Conservation (phyloP, 2,329 filamentous ascomycete species). For the Pleomassaria siparia region DNA sequence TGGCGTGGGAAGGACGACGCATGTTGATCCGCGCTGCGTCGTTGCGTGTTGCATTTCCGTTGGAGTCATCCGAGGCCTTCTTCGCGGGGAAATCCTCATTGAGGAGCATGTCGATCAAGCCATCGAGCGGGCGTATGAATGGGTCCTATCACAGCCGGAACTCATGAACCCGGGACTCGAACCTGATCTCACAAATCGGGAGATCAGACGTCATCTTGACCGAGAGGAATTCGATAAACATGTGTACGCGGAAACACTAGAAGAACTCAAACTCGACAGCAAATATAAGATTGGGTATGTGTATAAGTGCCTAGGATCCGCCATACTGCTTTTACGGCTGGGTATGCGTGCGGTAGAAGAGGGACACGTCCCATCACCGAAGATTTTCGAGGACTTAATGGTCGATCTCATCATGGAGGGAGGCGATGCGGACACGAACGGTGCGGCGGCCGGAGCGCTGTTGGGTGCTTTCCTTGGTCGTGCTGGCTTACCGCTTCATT, state of each 20-base stretch:
- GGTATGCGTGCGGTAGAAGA: conserved; percentile 41
- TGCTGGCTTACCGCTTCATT: conserved; percentile 50
- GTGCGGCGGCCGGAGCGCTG: conserved; percentile 55
- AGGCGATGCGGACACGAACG: conserved; percentile 59
- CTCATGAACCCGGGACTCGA: conserved; percentile 26
- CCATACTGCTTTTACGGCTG: conserved; percentile 48
- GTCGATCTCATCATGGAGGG: conserved; percentile 54
- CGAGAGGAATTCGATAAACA: conserved; percentile 47
- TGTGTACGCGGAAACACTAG: conserved; percentile 40
- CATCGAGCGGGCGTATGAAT: conserved; percentile 45
- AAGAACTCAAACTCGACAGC: conserved; percentile 50
- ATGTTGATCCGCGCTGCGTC: conserved; percentile 56
- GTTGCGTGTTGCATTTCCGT: conserved; percentile 53
- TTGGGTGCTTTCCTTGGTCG: conserved; percentile 54
- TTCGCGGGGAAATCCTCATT: conserved; percentile 47
- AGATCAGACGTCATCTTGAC: conserved; percentile 37
- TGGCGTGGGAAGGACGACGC: conserved; percentile 49
- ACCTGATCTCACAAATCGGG: conserved; percentile 24
- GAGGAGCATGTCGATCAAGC: conserved; percentile 48
- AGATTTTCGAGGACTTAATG: conserved; percentile 51
- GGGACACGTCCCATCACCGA: conserved; percentile 3
- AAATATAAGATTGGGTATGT: conserved; percentile 54
- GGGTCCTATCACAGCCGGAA: conserved; percentile 38
- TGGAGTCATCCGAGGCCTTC: conserved; percentile 50
- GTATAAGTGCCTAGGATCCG: conserved; percentile 56